A percentile compares a stretch with the other conserved stretches of the same genome.
Conservation (phyloP, 306 rosid species). For the Cicer chorassanicum region DNA sequence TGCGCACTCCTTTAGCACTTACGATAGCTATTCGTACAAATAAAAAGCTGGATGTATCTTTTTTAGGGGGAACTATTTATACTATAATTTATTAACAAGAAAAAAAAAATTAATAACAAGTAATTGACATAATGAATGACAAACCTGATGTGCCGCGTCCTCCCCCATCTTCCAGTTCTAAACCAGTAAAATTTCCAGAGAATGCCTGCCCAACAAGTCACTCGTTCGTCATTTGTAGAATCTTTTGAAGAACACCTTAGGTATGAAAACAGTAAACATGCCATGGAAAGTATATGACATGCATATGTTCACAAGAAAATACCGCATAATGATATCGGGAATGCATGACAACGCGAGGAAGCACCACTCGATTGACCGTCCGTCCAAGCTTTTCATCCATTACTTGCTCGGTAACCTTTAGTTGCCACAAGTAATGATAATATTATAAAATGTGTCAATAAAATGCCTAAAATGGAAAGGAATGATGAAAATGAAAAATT, state of each 20-base stretch:
- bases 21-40: neutral
- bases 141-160: constrained; percentile 98
- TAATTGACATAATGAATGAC: constrained; percentile 29
- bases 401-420: constrained; percentile 85
- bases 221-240: constrained; percentile 39
- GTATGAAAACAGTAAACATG: constrained; percentile 29
- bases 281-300: constrained; percentile 4
- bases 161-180: constrained; percentile 99
- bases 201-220: constrained; percentile 70
- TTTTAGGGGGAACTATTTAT: neutral
- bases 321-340: constrained; percentile 93
- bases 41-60: neutral
- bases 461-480: constrained; percentile 31
- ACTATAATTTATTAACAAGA: neutral
- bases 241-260: neutral
- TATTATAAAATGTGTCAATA: constrained; percentile 23
- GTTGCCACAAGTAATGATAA: constrained; percentile 33
- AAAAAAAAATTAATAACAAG: neutral
- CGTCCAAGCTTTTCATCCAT: constrained; percentile 97
- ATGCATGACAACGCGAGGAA: constrained; percentile 98
- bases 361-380: constrained; percentile 87
- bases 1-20: constrained; percentile 11
- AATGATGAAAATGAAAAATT: neutral
- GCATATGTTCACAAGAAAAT: constrained; percentile 38
- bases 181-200: constrained; percentile 87